Evolutionary conservation across 371 early-diverging fungal species (phyloP).

Genomic region (Amoeboradix gromovi): DNA sequence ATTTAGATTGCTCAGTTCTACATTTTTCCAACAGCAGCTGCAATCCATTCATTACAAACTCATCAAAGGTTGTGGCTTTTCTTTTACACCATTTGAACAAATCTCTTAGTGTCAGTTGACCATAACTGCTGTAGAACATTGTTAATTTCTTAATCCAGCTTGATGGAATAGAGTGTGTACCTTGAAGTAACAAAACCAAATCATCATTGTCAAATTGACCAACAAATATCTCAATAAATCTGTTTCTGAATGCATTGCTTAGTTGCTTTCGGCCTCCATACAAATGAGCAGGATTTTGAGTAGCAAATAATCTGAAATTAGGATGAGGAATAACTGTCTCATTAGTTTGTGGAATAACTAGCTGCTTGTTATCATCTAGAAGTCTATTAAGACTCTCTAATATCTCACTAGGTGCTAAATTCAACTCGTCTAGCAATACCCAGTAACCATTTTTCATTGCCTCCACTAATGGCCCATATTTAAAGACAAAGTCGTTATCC

Average conservation of each 20-base stretch:
- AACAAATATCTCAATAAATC: conserved; percentile 90
- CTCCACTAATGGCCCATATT: conserved; percentile 82
- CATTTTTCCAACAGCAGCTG: conserved; percentile 82
- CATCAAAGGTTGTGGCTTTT: conserved; percentile 32
- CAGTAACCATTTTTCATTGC: conserved; percentile 91
- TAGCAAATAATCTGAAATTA: conserved; percentile 96
- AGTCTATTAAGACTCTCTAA: conserved; percentile 96
- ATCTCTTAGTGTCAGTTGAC: conserved; percentile 87
- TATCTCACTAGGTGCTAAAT: conserved; percentile 96
- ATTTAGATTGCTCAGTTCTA: conserved; percentile 50
- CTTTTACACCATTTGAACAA: conserved; percentile 93
- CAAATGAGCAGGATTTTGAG: conserved; percentile 92
- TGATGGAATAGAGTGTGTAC: background rate
- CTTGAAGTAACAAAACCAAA: conserved; percentile 49
- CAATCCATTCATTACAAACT: conserved; percentile 67
- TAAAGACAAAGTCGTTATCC: conserved; percentile 50
- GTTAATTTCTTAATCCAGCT: background rate
- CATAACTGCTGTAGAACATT: conserved; percentile 20
- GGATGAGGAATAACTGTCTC: conserved; percentile 80
- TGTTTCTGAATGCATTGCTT: conserved; percentile 95
- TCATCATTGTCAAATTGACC: conserved; percentile 72
- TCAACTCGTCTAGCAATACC: conserved; percentile 98
- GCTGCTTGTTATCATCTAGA: conserved; percentile 94
- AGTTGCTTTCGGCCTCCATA: conserved; percentile 96
- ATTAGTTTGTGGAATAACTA: conserved; percentile 86